Conservation (phyloP, 805 yeast species). For the Wickerhamiella cacticola region DNA sequence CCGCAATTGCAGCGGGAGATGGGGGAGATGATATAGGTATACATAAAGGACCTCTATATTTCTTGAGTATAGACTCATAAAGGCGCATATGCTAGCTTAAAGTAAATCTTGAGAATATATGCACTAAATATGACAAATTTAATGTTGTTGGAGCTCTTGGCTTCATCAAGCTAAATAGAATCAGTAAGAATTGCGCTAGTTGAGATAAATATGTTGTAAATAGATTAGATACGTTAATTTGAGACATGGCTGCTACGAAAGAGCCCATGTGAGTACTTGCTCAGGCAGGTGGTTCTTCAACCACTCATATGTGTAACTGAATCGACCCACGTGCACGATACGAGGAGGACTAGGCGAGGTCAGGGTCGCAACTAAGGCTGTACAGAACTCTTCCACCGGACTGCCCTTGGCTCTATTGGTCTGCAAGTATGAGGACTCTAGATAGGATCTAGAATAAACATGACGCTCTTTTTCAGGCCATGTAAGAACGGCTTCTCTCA, state of each 20-base stretch:
- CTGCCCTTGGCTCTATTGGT: constrained; percentile 26
- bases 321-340: constrained; percentile 28
- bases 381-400: constrained; percentile 24
- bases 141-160: background rate
- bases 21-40: too few species aligned
- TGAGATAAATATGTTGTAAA: too few species aligned
- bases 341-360: constrained; percentile 23
- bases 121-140: background rate
- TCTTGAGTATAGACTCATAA: too few species aligned
- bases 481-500: constrained; percentile 32
- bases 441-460: constrained; percentile 29
- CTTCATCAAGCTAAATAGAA: background rate
- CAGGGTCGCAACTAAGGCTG: constrained; percentile 26
- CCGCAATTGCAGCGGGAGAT: too few species aligned
- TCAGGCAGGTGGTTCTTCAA: constrained; percentile 26
- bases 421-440: constrained; percentile 26
- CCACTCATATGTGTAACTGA: constrained; percentile 26
- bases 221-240: background rate
- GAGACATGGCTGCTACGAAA: constrained; percentile 6
- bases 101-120: too few species aligned
- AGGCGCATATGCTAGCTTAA: too few species aligned
- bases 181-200: too few species aligned
- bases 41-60: too few species aligned
- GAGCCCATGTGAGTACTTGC: constrained; percentile 18
- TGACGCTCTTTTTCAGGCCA: constrained; percentile 33